phyloP scores from a whole-genome alignment of 2,329 filamentous ascomycete genomes.

The Neophaeococcomyces mojaviensis region DNA sequence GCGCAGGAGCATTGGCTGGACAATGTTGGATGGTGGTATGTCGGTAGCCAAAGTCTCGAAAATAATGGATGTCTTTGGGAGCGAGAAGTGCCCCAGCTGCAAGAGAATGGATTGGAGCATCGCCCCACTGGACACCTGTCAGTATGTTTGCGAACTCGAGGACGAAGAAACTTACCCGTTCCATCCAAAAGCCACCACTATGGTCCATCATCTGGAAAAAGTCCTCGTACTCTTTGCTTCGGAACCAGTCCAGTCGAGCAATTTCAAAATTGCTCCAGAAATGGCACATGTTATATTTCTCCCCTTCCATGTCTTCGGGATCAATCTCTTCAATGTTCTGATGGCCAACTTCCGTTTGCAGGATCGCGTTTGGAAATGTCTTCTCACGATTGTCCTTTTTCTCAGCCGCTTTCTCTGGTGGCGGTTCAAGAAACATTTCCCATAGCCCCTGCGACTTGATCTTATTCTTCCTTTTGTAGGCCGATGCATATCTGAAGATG shows the following conservation, averaged over 20 bases:
- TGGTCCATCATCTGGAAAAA: slow-evolving; percentile 99
- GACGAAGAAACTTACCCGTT: slow-evolving; percentile 60
- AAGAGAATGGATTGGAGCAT: slow-evolving; percentile 95
- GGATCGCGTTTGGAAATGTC: slow-evolving; percentile 71
- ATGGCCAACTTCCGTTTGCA: slow-evolving; percentile 64
- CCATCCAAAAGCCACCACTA: slow-evolving; percentile 98
- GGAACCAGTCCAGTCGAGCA: slow-evolving; percentile 87
- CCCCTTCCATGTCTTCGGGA: slow-evolving; percentile 89
- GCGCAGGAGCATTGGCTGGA: slow-evolving; percentile 84
- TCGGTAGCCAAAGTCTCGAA: slow-evolving; percentile 96
- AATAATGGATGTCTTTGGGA: slow-evolving; percentile 87
- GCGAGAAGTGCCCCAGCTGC: slow-evolving; percentile 81
- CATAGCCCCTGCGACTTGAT: slow-evolving; percentile 85
- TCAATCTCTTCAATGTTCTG: slow-evolving; percentile 73
- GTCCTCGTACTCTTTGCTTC: slow-evolving; percentile 93
- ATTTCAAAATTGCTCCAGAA: slow-evolving; percentile 99
- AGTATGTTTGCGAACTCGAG: slow-evolving; percentile 11
- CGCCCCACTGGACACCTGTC: slow-evolving; percentile 72
- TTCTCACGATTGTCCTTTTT: slow-evolving; percentile 57
- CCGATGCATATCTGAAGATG: slow-evolving; percentile 97
- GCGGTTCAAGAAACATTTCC: slow-evolving; percentile 94
- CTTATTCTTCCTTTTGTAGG: slow-evolving; percentile 90
- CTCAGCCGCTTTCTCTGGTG: slow-evolving; percentile 44
- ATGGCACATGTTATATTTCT: slow-evolving; percentile 99
- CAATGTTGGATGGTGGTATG: slow-evolving; percentile 99